These are phyloP conservation scores for Stachybotrys echinatus DNA, from an alignment of 2,329 filamentous ascomycete genomes.

Conservation along the genomic window DNA sequence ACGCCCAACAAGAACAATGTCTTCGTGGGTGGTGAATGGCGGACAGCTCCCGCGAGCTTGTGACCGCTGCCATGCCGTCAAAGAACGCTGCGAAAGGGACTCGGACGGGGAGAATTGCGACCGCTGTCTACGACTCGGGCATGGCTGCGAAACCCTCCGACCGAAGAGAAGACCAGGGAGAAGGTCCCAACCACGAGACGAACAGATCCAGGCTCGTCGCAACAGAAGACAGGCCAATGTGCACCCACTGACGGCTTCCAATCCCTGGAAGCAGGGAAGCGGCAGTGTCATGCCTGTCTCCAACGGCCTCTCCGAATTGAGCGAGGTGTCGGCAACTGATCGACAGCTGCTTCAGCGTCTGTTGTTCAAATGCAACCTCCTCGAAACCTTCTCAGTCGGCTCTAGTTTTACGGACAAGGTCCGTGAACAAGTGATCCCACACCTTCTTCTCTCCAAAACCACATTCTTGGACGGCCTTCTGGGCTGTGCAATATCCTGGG, in stretches of 20 bases:
- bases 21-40: neutral
- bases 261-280: neutral
- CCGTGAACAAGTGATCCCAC: constrained; percentile 8
- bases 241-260: neutral
- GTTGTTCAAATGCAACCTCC: constrained; percentile 7
- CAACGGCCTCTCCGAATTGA: neutral
- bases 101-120: constrained; percentile 8
- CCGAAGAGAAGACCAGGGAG: constrained; percentile 11
- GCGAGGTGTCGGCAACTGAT: constrained; percentile 1
- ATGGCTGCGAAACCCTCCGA: constrained; percentile 10
- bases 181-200: constrained; percentile 1
- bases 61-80: constrained; percentile 18
- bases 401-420: constrained; percentile 14
- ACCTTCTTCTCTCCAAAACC: constrained; percentile 6
- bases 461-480: constrained; percentile 11
- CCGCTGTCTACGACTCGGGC: constrained; percentile 14
- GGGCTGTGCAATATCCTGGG: constrained; percentile 10
- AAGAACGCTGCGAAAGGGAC: constrained; percentile 16
- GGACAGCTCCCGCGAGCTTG: constrained; percentile 8
- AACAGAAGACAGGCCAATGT: neutral
- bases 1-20: neutral
- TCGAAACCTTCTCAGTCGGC: constrained; percentile 12
- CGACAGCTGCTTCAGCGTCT: constrained; percentile 7
- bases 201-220: neutral
- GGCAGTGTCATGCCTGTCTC: neutral